phyloP scores from a whole-genome alignment of 1,139 yeast genomes.

The Yarrowia galli region DNA sequence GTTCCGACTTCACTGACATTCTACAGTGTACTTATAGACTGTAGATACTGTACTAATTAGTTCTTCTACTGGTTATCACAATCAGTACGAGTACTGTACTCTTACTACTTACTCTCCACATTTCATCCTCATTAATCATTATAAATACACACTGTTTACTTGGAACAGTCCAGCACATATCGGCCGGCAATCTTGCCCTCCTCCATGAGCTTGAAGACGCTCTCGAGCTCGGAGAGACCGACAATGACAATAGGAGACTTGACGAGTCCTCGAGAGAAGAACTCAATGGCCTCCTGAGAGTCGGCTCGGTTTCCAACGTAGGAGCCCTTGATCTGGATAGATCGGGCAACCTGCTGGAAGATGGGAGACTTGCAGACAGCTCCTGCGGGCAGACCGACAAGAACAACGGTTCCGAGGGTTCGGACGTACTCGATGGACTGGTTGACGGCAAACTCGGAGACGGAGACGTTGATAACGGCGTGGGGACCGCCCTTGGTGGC shows the following conservation, averaged over 20 bases:
- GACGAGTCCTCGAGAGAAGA: conserved; percentile 72
- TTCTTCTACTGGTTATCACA: no score
- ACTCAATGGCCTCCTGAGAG: conserved; percentile 77
- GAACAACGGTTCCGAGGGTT: conserved; percentile 76
- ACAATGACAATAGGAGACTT: conserved; percentile 71
- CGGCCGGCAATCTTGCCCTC: conserved; percentile 77
- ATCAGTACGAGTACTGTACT: no score
- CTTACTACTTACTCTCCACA: no score
- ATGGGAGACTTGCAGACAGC: conserved; percentile 69
- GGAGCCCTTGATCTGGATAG: conserved; percentile 72
- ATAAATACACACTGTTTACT: conserved; percentile 45
- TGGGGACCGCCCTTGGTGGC: conserved; percentile 81
- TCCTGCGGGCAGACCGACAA: conserved; percentile 81
- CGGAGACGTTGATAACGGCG: conserved; percentile 81
- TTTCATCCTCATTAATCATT: conserved; percentile 1
- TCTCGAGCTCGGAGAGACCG: conserved; percentile 66
- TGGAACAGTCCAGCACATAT: conserved; percentile 66
- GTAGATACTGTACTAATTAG: no score
- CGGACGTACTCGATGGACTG: conserved; percentile 75
- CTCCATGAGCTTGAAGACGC: conserved; percentile 71
- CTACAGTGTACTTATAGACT: no score
- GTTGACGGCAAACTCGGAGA: conserved; percentile 73
- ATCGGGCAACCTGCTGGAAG: conserved; percentile 69
- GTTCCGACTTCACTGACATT: no score
- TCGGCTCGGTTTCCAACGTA: conserved; percentile 85